Percentiles rank a stretch among this genome's conserved stretches.
These are phyloP conservation scores for Mycena vitilis DNA, from an alignment of 768 basidiomycete species.

Conservation along the genomic window DNA sequence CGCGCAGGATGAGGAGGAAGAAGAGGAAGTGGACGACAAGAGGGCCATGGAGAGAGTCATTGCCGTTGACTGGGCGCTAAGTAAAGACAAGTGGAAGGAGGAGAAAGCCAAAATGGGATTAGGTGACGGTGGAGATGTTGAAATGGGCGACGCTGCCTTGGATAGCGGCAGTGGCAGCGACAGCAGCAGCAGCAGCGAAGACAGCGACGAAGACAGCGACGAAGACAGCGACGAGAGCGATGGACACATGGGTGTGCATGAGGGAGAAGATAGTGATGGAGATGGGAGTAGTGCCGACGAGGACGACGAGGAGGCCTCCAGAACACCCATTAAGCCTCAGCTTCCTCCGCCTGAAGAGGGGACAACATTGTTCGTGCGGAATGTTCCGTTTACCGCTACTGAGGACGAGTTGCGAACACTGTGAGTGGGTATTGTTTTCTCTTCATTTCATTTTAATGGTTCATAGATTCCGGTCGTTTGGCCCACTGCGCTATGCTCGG, in stretches of 20 bases:
- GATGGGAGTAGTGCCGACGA: constrained; percentile 54
- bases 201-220: constrained; percentile 45
- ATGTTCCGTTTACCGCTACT: constrained; percentile 91
- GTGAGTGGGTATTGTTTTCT: constrained; percentile 57
- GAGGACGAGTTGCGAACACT: constrained; percentile 91
- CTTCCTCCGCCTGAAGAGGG: constrained; percentile 89
- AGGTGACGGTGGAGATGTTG: constrained; percentile 51
- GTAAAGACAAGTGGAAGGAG: constrained; percentile 92
- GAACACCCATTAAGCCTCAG: constrained; percentile 68
- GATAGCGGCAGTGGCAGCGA: constrained; percentile 43
- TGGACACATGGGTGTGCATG: constrained; percentile 58
- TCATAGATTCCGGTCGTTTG: constrained; percentile 88
- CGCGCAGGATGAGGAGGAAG: constrained; percentile 47
- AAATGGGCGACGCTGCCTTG: constrained; percentile 48
- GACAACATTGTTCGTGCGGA: constrained; percentile 93
- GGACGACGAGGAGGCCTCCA: constrained; percentile 48
- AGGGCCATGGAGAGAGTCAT: constrained; percentile 69
- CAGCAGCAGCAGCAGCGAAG: constrained; percentile 41
- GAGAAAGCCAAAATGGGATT: constrained; percentile 70
- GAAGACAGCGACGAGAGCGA: constrained; percentile 51
- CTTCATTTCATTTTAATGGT: constrained; percentile 3
- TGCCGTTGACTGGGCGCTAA: constrained; percentile 96
- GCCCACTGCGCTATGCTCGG: constrained; percentile 91
- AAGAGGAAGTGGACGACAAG: constrained; percentile 49
- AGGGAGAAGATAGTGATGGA: constrained; percentile 39